Evolutionary conservation across 495 filamentous ascomycete species (phyloP), one percentile per base, ranked within the genome.

Genomic region (Neurospora tetraspora): DNA sequence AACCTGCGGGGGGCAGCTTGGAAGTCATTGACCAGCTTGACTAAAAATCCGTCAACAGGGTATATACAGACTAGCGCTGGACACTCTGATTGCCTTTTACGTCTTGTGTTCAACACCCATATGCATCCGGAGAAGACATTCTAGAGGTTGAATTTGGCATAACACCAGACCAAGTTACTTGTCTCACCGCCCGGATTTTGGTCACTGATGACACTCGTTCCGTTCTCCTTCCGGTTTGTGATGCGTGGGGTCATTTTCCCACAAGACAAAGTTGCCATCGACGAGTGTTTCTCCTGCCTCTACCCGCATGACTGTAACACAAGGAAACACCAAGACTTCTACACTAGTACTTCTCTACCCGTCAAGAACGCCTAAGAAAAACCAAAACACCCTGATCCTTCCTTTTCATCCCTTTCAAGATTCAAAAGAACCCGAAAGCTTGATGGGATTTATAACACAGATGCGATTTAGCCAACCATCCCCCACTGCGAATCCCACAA

Each of bases 141-240:
- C 53, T 16, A 61, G 3, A 9, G 23, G 27, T 34, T 61, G 53
- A 18, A 61, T 31, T 61, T 31, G 53, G 53, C 53, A 61, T 34
- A 34, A 61, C 14, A 61, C 14, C 1, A 18, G 10, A 34, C 5
- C 53, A 61, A 61, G 20, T 14, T 27, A 61, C 7, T 12, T 61
- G 27, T 61, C 27, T 34, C 53, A 61, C 27, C 20, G 53, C 27
- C 27, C 53, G 53, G 53, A 18, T 61, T 34, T 34, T 71, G 42
- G 43, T 71, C 43, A 36, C 23, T 59, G 42, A 42, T 71, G 43
- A 37, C 43, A 65, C 70, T 61, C 39, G 31, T 71, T 61, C 70
- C 70, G 70, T 53, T 53, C 43, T 65, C 0, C 43, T 65, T 71
- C 70, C 70, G 70, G 70, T 71, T 53, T 71, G 43, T 53, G 43